phyloP scores from a whole-genome alignment of 2,329 filamentous ascomycete genomes.

The Diplodia scrobiculata region DNA sequence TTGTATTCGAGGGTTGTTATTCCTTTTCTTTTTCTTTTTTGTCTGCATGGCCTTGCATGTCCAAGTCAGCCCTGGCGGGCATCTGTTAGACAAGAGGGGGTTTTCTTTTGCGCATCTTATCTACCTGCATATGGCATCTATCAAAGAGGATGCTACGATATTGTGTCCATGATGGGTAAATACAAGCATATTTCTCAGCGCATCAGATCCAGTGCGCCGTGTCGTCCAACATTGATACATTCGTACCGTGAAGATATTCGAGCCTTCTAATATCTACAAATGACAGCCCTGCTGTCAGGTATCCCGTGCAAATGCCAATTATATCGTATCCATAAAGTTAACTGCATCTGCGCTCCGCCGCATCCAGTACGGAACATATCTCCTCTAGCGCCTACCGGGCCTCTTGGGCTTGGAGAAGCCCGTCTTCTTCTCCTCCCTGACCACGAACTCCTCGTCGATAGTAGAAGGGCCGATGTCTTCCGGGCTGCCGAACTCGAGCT shows the following conservation, averaged over 20 bases:
- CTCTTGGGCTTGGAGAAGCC: conserved; percentile 78
- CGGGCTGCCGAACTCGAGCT: conserved; percentile 26
- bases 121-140: neutral
- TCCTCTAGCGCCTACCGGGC: conserved; percentile 61
- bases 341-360: too few relatives aligned
- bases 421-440: conserved; percentile 65
- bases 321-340: neutral
- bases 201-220: neutral
- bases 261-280: conserved; percentile 16
- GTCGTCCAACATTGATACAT: neutral
- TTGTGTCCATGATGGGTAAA: neutral
- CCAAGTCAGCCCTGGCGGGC: neutral
- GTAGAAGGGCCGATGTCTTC: conserved; percentile 55
- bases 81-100: neutral
- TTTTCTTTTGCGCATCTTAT: neutral
- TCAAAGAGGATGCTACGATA: neutral
- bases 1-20: too few relatives aligned
- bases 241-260: neutral
- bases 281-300: conserved; percentile 22
- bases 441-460: conserved; percentile 67
- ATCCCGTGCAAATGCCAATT: conserved; percentile 1
- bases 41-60: neutral
- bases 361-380: neutral
- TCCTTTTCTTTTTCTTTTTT: too few relatives aligned
- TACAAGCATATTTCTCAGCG: neutral